These are phyloP conservation scores for Purshia tridentata DNA, from an alignment of 306 rosid genomes.

Conservation along the genomic window DNA sequence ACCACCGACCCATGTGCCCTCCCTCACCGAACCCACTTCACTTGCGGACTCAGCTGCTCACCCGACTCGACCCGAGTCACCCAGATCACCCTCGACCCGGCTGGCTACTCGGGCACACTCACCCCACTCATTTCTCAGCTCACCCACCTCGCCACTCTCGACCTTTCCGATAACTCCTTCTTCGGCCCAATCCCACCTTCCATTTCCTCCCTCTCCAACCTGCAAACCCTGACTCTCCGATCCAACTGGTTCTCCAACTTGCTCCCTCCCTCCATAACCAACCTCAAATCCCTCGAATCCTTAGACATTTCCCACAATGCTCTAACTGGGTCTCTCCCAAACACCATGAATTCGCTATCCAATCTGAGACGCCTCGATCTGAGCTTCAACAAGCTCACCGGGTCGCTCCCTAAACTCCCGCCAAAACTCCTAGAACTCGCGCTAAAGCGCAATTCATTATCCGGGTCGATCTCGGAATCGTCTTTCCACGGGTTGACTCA, in stretches of 20 bases:
- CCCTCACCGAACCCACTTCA: conserved; percentile 75
- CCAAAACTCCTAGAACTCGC: conserved; percentile 69
- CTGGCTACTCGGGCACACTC: conserved; percentile 73
- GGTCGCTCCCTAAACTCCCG: conserved; percentile 62
- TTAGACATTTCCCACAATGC: conserved; percentile 62
- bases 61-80: conserved; percentile 53
- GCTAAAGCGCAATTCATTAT: conserved; percentile 54
- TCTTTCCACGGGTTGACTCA: conserved; percentile 45
- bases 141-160: conserved; percentile 55
- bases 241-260: conserved; percentile 65
- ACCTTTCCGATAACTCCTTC: conserved; percentile 71
- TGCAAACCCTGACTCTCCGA: conserved; percentile 59
- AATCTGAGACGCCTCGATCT: conserved; percentile 62
- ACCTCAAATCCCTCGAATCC: conserved; percentile 51
- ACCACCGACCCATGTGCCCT: conserved; percentile 62
- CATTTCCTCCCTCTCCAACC: conserved; percentile 59
- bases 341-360: conserved; percentile 39
- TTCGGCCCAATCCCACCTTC: conserved; percentile 65
- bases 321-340: conserved; percentile 54
- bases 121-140: conserved; percentile 60
- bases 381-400: conserved; percentile 65
- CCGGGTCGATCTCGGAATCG: conserved; percentile 53
- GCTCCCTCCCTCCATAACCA: conserved; percentile 49
- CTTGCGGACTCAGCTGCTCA: conserved; percentile 76
- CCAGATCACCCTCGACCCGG: conserved; percentile 88